Percentiles rank a stretch among this genome's conserved stretches.
Evolutionary conservation across 2,329 filamentous ascomycete genomes (phyloP).

Genomic region (Ceratocystis papillata): DNA sequence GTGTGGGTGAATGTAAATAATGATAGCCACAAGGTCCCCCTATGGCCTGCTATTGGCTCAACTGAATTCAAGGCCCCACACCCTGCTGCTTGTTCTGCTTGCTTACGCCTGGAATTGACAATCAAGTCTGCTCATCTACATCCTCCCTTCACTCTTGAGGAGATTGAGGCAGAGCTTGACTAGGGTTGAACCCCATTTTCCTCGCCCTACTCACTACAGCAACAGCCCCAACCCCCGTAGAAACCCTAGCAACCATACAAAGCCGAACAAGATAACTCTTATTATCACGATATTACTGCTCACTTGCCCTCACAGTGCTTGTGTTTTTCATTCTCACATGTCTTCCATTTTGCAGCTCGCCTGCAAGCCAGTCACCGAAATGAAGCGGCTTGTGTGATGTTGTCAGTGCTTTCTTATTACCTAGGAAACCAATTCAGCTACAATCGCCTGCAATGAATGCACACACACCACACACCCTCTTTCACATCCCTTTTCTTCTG

Average conservation of each 20-base stretch:
- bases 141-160: neutral
- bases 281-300: neutral
- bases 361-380: neutral
- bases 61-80: no score
- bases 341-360: neutral
- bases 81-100: no score
- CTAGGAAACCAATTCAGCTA: constrained; percentile 4
- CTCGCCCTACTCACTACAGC: neutral
- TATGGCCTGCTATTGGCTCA: no score
- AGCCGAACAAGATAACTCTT: neutral
- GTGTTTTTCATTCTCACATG: neutral
- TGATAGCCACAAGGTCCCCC: no score
- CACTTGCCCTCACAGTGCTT: constrained; percentile 1
- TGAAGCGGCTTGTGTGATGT: neutral
- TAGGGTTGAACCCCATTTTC: neutral
- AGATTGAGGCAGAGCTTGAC: neutral
- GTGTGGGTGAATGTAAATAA: no score
- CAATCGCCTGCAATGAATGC: neutral
- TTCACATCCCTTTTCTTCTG: neutral
- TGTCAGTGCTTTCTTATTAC: constrained; percentile 1
- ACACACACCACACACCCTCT: neutral
- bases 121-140: no score
- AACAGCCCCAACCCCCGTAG: neutral
- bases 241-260: neutral
- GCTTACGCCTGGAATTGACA: no score